phyloP scores from a whole-genome alignment of 306 rosid genomes.

The Cucurbita pepo region DNA sequence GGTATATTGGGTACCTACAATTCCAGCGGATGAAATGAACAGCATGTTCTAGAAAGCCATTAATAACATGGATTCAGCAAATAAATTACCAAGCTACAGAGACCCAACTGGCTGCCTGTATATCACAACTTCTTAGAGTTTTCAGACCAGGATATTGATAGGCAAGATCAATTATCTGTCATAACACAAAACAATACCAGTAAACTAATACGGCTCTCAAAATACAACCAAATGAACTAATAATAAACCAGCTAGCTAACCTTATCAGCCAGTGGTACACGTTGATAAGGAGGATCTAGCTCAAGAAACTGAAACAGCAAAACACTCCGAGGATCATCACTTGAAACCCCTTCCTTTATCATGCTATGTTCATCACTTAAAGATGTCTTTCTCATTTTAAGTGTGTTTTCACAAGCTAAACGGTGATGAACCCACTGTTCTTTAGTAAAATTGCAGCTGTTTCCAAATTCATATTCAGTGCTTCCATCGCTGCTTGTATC shows the following conservation, averaged over 20 bases:
- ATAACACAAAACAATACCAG: constrained; percentile 12
- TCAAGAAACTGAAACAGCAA: constrained; percentile 65
- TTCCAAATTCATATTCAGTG: constrained; percentile 55
- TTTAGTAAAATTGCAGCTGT: constrained; percentile 9
- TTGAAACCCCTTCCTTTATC: constrained; percentile 42
- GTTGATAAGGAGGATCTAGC: constrained; percentile 63
- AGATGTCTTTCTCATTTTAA: constrained; percentile 28
- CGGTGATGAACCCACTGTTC: constrained; percentile 21
- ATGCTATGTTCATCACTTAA: constrained; percentile 19
- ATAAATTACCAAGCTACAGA: constrained; percentile 74
- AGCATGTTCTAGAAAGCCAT: background rate
- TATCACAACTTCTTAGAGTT: constrained; percentile 75
- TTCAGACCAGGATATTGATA: constrained; percentile 40
- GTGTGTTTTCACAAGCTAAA: constrained; percentile 13
- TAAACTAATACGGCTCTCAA: constrained; percentile 3
- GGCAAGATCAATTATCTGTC: constrained; percentile 74
- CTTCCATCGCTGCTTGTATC: constrained; percentile 84
- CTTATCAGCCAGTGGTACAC: constrained; percentile 79
- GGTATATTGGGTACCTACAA: constrained; percentile 87
- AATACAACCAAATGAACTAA: constrained; percentile 5
- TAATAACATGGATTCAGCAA: background rate
- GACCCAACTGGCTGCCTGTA: constrained; percentile 73
- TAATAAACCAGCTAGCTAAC: constrained; percentile 30
- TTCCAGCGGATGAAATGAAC: constrained; percentile 16
- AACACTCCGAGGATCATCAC: constrained; percentile 47